Conservation (phyloP, 2,329 filamentous ascomycete genomes). For the Venturia oleaginea region DNA sequence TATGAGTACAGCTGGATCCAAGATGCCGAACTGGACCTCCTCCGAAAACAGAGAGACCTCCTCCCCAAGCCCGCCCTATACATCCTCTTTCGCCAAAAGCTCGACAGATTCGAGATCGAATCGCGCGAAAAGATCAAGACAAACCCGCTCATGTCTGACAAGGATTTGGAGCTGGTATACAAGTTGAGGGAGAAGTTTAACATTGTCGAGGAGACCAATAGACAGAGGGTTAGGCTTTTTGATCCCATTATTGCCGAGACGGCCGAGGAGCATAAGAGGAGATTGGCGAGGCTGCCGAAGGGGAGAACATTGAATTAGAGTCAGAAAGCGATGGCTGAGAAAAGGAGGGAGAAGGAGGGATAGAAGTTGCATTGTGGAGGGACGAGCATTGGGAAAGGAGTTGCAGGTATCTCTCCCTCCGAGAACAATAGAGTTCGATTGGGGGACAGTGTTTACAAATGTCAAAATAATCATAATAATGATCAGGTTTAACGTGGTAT, state of each 20-base stretch:
- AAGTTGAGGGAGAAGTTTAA: not conserved
- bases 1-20: not conserved
- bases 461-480: too few species aligned
- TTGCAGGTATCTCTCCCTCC: too few species aligned
- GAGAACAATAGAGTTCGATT: too few species aligned
- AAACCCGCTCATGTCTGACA: not conserved
- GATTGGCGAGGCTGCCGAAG: not conserved
- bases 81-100: not conserved
- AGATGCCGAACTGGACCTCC: not conserved
- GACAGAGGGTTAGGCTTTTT: not conserved
- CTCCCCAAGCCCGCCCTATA: not conserved
- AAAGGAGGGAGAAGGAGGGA: too few species aligned
- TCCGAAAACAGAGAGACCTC: not conserved
- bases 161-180: not conserved
- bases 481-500: too few species aligned
- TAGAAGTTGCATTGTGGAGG: too few species aligned
- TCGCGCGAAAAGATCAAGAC: not conserved
- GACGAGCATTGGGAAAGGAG: too few species aligned
- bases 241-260: not conserved
- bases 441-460: too few species aligned
- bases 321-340: not conserved
- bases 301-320: not conserved
- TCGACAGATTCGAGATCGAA: not conserved
- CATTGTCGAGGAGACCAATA: not conserved
- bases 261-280: not conserved